A percentile compares a stretch with the other conserved stretches of the same genome.
These are phyloP conservation scores for Omphalotus guepiniiformis DNA, from an alignment of 768 basidiomycete species.

Conservation along the genomic window DNA sequence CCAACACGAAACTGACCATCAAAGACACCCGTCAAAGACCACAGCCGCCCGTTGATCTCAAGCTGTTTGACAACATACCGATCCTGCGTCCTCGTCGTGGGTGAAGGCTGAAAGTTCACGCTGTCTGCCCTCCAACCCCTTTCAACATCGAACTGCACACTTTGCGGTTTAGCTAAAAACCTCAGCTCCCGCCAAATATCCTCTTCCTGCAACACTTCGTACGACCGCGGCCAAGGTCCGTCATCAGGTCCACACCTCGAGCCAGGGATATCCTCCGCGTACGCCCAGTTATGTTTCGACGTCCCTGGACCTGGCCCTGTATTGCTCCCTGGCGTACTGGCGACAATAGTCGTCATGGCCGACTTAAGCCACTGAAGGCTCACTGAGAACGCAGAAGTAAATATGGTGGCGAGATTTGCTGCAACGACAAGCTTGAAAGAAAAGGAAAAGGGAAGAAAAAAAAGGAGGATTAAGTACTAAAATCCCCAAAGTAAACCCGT, in stretches of 20 bases:
- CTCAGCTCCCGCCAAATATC: conserved; percentile 52
- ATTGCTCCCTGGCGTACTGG: neutral
- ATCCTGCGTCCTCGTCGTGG: conserved; percentile 53
- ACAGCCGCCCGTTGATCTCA: conserved; percentile 49
- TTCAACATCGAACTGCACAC: conserved; percentile 29
- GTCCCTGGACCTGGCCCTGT: neutral
- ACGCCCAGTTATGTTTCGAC: conserved; percentile 31
- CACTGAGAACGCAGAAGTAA: neutral
- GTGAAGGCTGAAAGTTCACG: conserved; percentile 66
- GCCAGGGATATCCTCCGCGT: conserved; percentile 59
- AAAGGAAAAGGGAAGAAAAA: neutral
- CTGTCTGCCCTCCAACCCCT: conserved; percentile 45
- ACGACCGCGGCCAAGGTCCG: conserved; percentile 61
- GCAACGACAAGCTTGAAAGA: neutral
- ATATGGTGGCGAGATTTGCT: neutral
- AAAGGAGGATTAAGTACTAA: neutral
- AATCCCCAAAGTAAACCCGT: neutral
- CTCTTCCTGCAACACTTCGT: conserved; percentile 44
- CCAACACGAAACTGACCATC: conserved; percentile 44
- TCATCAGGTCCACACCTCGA: conserved; percentile 60
- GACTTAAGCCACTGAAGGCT: conserved; percentile 6
- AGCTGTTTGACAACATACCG: conserved; percentile 57
- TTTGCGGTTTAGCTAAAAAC: conserved; percentile 49
- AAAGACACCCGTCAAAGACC: conserved; percentile 69
- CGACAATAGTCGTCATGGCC: conserved; percentile 1